These are phyloP conservation scores for Blastobotrys serpentis DNA, from an alignment of 1,139 yeast genomes.

Conservation along the genomic window DNA sequence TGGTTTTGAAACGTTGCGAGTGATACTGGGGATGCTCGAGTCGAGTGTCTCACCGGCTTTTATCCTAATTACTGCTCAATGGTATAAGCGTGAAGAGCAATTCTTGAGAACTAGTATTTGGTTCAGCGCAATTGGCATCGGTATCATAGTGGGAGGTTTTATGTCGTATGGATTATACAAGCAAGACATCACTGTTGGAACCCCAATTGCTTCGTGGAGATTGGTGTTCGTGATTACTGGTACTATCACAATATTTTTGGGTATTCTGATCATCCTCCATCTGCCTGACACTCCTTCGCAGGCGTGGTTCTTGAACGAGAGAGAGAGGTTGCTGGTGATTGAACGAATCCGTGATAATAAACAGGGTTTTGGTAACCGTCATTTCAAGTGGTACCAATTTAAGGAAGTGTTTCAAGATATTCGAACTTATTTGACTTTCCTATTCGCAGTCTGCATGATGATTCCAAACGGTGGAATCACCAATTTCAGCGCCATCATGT, in stretches of 20 bases:
- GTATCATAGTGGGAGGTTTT: conserved; percentile 39
- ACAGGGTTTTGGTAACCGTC: conserved; percentile 56
- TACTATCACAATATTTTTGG: conserved; percentile 50
- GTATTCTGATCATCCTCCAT: conserved; percentile 42
- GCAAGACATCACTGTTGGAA: conserved; percentile 39
- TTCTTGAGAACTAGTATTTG: conserved; percentile 58
- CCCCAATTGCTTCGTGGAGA: conserved; percentile 55
- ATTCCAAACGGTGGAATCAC: conserved; percentile 56
- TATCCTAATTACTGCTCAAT: conserved; percentile 27
- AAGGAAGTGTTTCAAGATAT: conserved; percentile 44
- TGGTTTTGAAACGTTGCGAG: conserved; percentile 55
- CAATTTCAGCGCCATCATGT: conserved; percentile 45
- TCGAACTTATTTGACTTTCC: conserved; percentile 52
- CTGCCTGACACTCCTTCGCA: conserved; percentile 55
- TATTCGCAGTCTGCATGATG: conserved; percentile 44
- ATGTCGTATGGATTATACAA: conserved; percentile 44
- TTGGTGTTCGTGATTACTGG: conserved; percentile 62
- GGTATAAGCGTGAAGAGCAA: conserved; percentile 36
- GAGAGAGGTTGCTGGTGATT: conserved; percentile 52
- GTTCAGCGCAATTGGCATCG: conserved; percentile 43
- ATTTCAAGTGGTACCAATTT: conserved; percentile 54
- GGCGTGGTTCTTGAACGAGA: conserved; percentile 52
- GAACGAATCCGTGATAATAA: conserved; percentile 47
- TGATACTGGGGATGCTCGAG: conserved; percentile 58
- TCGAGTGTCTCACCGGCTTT: conserved; percentile 57